Base-by-base conservation (phyloP, 352 stramenopile species). In the Phytopythium litorale region DNA sequence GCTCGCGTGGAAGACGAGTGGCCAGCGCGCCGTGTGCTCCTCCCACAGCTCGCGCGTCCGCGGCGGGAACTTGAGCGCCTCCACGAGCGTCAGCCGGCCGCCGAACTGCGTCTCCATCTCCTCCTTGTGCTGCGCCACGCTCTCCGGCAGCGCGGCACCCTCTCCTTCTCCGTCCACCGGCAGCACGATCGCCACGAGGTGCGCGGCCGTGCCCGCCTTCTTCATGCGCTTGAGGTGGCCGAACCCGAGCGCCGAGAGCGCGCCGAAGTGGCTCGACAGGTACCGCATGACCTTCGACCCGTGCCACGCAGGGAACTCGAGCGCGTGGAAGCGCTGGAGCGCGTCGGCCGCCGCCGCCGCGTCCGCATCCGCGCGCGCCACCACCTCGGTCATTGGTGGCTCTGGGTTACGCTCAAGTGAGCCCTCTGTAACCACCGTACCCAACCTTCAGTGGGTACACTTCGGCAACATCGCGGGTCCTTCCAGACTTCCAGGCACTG, bases 201-300 rank as follows among this genome's bases (percentile, higher is more conserved):
- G 46, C 7, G 18, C 61, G 7, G 66, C 56, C 8, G 55, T 16
- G 32, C 57, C 45, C 21, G 82, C 59, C 65, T 92, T 92, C 62
- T 92, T 93, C 55, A 95, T 79, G 40, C 87, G 87, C 71, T 95
- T 95, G 42, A 95, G 71, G 55, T 95, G 87, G 38, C 67, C 70
- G 60, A 87, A 93, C 23, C 87, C 84, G 38, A 91, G 63, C 53
- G 81, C 78, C 15, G 70, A 57, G 30, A 95, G 72, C 21, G 81
- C 70, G 53, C 75, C 72, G 55, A 88, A 92, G 56, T 67, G 59
- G 33, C 48, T 60, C 1, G 61, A 60, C 6, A 95, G 73, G 28
- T 85, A 67, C 70, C 82, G 76, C 72, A 95, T 95, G 33, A 82
- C 81, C 32, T 67, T 67, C 33, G 79, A 83, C 16, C 87, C 87